A percentile compares a stretch with the other conserved stretches of the same genome.
Conservation (phyloP, 2,329 filamentous ascomycete genomes). For the Colletotrichum graminicola region DNA sequence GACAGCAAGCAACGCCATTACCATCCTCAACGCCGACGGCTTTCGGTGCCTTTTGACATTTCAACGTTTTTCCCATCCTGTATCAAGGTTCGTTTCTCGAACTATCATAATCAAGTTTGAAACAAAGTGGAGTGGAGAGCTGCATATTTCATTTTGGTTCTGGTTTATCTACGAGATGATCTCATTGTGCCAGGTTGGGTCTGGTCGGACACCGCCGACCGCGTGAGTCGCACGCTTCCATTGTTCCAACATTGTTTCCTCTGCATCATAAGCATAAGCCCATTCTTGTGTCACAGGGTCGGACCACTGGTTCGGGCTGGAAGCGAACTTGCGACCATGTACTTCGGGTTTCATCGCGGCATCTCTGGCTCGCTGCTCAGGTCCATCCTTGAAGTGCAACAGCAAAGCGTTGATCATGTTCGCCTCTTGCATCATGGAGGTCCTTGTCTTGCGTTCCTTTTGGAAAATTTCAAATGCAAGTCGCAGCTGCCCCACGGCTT, state of each 20-base stretch:
- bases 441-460: constrained; percentile 67
- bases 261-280: constrained; percentile 63
- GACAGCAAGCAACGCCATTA: background rate
- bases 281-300: constrained; percentile 60
- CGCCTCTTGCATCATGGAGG: constrained; percentile 69
- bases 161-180: background rate
- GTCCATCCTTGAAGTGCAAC: constrained; percentile 61
- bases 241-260: constrained; percentile 51
- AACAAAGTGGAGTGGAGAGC: background rate
- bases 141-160: background rate
- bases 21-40: background rate
- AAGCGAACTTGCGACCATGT: constrained; percentile 50
- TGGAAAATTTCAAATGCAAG: constrained; percentile 63
- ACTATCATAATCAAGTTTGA: too few relatives aligned
- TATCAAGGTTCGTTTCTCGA: accelerated
- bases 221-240: constrained; percentile 42
- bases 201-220: background rate
- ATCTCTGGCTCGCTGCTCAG: constrained; percentile 56
- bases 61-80: background rate
- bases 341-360: constrained; percentile 56
- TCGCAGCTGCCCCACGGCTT: constrained; percentile 49
- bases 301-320: constrained; percentile 62
- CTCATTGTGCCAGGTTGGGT: background rate
- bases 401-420: constrained; percentile 64
- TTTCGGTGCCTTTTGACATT: background rate